Percentiles rank a stretch among this genome's conserved stretches.
Evolutionary conservation across 371 early-diverging fungal genomes (phyloP).

Genomic region (Zychaea mexicana): DNA sequence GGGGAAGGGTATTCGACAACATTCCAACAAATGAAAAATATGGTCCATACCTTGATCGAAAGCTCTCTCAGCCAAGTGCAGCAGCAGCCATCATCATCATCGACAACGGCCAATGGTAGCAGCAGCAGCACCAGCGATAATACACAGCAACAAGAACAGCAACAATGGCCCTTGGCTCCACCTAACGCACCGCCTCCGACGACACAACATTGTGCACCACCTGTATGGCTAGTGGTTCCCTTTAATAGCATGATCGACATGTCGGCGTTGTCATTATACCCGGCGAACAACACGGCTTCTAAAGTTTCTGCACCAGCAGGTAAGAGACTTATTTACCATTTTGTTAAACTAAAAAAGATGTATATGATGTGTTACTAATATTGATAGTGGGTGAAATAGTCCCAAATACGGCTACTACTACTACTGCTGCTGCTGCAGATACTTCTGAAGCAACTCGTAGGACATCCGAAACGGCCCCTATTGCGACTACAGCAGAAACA

Average conservation of each 20-base stretch:
- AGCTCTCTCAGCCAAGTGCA: conserved; percentile 5
- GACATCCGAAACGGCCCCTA: background rate
- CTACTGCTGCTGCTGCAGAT: background rate
- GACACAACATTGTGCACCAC: conserved; percentile 1
- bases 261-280: background rate
- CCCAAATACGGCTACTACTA: background rate
- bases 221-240: conserved; percentile 25
- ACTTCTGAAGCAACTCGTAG: background rate
- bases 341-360: no score
- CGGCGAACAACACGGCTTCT: background rate
- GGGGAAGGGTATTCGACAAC: conserved; percentile 19
- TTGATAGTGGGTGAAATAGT: background rate
- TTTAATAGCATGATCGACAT: conserved; percentile 23
- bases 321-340: no score
- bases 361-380: no score
- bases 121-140: background rate
- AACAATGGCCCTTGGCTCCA: background rate
- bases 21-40: conserved; percentile 27
- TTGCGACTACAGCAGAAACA: background rate
- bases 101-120: background rate
- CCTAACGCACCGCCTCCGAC: background rate
- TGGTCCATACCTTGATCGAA: conserved; percentile 26
- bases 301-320: background rate
- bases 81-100: background rate
- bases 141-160: background rate